Conservation (phyloP, 2,329 filamentous ascomycete genomes). For the Hortaea sp. region DNA sequence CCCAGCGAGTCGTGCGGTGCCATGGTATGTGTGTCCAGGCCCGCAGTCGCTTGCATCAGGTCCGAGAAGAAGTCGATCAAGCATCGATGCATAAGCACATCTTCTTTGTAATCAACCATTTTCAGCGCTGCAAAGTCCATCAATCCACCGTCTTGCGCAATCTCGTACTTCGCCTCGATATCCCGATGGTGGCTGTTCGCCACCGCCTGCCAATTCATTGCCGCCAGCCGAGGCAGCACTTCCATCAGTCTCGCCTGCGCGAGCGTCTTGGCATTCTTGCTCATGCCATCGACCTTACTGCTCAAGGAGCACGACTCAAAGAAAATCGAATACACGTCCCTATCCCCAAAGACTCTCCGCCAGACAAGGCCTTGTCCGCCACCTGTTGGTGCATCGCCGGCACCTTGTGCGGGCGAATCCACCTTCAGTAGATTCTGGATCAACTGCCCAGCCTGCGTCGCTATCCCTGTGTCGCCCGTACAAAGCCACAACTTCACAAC, state of each 20-base stretch:
- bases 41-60: slow-evolving; percentile 34
- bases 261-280: slow-evolving; percentile 45
- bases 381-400: slow-evolving; percentile 10
- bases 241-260: slow-evolving; percentile 52
- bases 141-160: slow-evolving; percentile 26
- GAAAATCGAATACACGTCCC: slow-evolving; percentile 46
- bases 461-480: slow-evolving; percentile 44
- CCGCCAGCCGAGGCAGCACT: slow-evolving; percentile 44
- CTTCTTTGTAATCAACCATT: slow-evolving; percentile 47
- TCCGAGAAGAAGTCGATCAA: slow-evolving; percentile 48
- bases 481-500: slow-evolving; percentile 51
- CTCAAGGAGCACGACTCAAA: slow-evolving; percentile 45
- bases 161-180: slow-evolving; percentile 35
- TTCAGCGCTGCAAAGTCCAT: slow-evolving; percentile 45
- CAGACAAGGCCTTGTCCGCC: slow-evolving; percentile 47
- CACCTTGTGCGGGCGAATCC: slow-evolving; percentile 14
- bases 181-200: slow-evolving; percentile 41
- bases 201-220: slow-evolving; percentile 46
- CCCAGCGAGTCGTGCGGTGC: slow-evolving; percentile 7
- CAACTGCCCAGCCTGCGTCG: slow-evolving; percentile 43
- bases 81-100: slow-evolving; percentile 51
- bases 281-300: slow-evolving; percentile 11
- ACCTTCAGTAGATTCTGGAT: slow-evolving; percentile 41
- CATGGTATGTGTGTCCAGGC: slow-evolving; percentile 6
- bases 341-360: slow-evolving; percentile 52